Evolutionary conservation across 169 alveolate species (phyloP), one percentile per base, ranked within the genome.

Genomic region (Plasmodium chabaudi): DNA sequence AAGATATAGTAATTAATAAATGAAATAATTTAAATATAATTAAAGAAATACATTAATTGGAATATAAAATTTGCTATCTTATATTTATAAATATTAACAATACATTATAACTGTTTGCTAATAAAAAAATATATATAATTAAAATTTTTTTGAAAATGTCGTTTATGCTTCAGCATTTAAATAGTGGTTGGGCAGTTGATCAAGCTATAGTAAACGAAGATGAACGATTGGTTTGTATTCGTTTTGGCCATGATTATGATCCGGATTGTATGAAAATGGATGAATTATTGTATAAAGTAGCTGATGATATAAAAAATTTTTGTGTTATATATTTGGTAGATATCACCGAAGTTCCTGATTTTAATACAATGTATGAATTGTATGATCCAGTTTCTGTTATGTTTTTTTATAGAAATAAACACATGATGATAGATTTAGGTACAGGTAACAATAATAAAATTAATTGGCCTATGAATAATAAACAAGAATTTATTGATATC

Each of bases 171-270:
- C 99, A 98, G 77, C 99, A 98, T 95, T 96, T 98, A 79, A 97
- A 96, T 88, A 96, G 97, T 70, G 99, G 99, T 34, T 98, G 99
- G 99, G 99, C 98, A 79, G 99, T 98, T 94, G 99, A 98, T 92
- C 98, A 98, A 93, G 99, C 99, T 21, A 98, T 98, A 60, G 93
- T 98, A 23, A 92, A 97, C 17, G 99, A 98, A 95, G 99, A 98
- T 89, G 99, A 98, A 77, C 94, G 98, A 70, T 95, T 98, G 15
- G 99, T 98, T 51, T 96, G 98, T 59, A 97, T 98, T n/a, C 93
- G 99, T 72, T 98, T 98, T 87, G 99, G 99, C 21, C 99, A 97
- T 68, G 99, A 98, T 93, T 96, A 96, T 94, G 99, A 98, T 89
- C 98, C 99, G 21, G 97, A 96, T 75, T 98, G 99, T 75, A 98